phyloP scores from a whole-genome alignment of 2,329 filamentous ascomycete species.

The Penicillium hordei region DNA sequence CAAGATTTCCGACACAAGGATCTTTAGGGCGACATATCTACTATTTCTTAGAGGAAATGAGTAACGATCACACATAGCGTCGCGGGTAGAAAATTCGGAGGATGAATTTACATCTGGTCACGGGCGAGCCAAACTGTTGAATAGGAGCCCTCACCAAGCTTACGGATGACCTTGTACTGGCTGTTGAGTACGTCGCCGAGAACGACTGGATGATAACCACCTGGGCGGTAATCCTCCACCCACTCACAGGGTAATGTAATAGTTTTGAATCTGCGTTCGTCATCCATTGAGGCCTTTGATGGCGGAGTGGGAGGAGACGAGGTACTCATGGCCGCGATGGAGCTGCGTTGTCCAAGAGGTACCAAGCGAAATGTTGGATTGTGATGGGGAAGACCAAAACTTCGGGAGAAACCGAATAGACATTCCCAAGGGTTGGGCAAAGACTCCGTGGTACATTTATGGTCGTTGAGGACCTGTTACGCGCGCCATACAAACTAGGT shows the following conservation, averaged over 20 bases:
- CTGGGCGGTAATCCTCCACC: constrained; percentile 37
- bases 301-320: constrained; percentile 16
- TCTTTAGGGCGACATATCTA: constrained; percentile 36
- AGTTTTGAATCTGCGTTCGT: constrained; percentile 17
- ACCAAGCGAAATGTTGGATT: not conserved
- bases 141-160: constrained; percentile 47
- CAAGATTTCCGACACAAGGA: constrained; percentile 27
- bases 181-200: constrained; percentile 44
- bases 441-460: not conserved
- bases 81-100: constrained; percentile 10
- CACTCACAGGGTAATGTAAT: constrained; percentile 24
- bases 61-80: constrained; percentile 9
- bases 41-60: constrained; percentile 14
- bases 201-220: constrained; percentile 46
- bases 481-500: too few relatives aligned
- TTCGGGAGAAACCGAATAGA: not conserved
- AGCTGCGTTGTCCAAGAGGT: constrained; percentile 4
- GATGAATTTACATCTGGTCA: constrained; percentile 29
- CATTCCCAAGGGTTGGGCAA: not conserved
- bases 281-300: constrained; percentile 8
- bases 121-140: constrained; percentile 49
- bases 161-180: constrained; percentile 47
- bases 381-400: constrained; percentile 3
- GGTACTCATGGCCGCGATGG: constrained; percentile 13
- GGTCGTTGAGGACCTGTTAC: too few relatives aligned